phyloP scores from a whole-genome alignment of 495 filamentous ascomycete genomes.

The Apodospora peruviana region DNA sequence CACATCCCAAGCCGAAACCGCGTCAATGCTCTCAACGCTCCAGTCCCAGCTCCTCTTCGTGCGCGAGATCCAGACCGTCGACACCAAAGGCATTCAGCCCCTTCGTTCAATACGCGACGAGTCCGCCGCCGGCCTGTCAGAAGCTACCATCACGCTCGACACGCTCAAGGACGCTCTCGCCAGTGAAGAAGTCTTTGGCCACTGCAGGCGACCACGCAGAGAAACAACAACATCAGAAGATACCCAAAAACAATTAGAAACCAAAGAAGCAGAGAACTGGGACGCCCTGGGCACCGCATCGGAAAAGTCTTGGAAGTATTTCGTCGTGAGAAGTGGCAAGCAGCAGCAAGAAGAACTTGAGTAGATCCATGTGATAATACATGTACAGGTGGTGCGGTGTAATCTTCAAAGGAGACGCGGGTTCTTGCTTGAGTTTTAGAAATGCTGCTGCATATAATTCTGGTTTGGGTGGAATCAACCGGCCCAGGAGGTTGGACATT shows the following conservation, averaged over 20 bases:
- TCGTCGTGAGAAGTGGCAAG: constrained; percentile 66
- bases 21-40: constrained; percentile 64
- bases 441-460: too few relatives aligned
- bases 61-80: constrained; percentile 69
- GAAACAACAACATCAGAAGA: constrained; percentile 3
- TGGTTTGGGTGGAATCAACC: too few relatives aligned
- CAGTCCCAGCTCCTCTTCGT: constrained; percentile 87
- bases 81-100: constrained; percentile 66
- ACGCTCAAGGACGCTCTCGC: constrained; percentile 32
- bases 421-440: too few relatives aligned
- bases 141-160: constrained; percentile 37
- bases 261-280: constrained; percentile 50
- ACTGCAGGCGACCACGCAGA: constrained; percentile 39
- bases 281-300: constrained; percentile 62
- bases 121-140: constrained; percentile 40
- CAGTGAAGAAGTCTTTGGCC: constrained; percentile 37
- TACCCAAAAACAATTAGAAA: constrained; percentile 11
- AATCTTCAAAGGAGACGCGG: too few relatives aligned
- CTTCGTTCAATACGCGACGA: constrained; percentile 80
- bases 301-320: constrained; percentile 65
- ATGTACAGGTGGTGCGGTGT: too few relatives aligned
- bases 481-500: too few relatives aligned
- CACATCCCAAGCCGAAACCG: constrained; percentile 47
- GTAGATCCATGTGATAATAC: background rate
- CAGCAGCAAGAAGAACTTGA: background rate